A percentile compares a stretch with the other conserved stretches of the same genome.
Conservation (phyloP, 2,329 filamentous ascomycete genomes). For the Didymella sp. region DNA sequence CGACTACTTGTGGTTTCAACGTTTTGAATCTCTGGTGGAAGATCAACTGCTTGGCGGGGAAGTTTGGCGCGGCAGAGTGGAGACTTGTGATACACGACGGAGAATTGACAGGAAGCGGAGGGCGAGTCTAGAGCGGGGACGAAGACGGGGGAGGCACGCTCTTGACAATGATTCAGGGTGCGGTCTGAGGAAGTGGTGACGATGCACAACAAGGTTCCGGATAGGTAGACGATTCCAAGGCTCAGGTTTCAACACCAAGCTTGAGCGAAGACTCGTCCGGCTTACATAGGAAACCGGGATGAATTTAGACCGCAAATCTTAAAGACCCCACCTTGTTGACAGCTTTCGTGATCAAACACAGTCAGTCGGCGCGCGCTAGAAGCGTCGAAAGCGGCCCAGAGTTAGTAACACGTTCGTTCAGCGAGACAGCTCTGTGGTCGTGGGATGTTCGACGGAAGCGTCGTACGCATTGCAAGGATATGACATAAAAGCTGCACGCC, state of each 20-base stretch:
- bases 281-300: slow-evolving; percentile 24
- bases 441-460: slow-evolving; percentile 27
- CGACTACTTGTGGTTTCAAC: slow-evolving; percentile 31
- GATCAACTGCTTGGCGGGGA: slow-evolving; percentile 30
- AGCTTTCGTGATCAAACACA: slow-evolving; percentile 24
- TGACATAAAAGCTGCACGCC: slow-evolving; percentile 27
- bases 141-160: slow-evolving; percentile 18
- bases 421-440: slow-evolving; percentile 31
- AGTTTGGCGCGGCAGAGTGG: slow-evolving; percentile 43
- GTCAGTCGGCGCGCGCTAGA: slow-evolving; percentile 25
- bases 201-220: slow-evolving; percentile 12
- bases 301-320: slow-evolving; percentile 28
- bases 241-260: slow-evolving; percentile 22
- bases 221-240: slow-evolving; percentile 25
- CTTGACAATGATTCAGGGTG: slow-evolving; percentile 16
- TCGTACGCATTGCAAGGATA: slow-evolving; percentile 27
- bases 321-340: slow-evolving; percentile 25
- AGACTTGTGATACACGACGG: slow-evolving; percentile 29
- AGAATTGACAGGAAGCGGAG: slow-evolving; percentile 17
- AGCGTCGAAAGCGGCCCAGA: slow-evolving; percentile 27
- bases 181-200: slow-evolving; percentile 15
- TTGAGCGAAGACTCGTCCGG: slow-evolving; percentile 21
- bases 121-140: slow-evolving; percentile 16
- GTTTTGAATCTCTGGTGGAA: slow-evolving; percentile 36
- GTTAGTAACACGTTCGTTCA: slow-evolving; percentile 36